These are phyloP conservation scores for Peronospora destructor DNA, from an alignment of 352 stramenopile species.

Conservation along the genomic window DNA sequence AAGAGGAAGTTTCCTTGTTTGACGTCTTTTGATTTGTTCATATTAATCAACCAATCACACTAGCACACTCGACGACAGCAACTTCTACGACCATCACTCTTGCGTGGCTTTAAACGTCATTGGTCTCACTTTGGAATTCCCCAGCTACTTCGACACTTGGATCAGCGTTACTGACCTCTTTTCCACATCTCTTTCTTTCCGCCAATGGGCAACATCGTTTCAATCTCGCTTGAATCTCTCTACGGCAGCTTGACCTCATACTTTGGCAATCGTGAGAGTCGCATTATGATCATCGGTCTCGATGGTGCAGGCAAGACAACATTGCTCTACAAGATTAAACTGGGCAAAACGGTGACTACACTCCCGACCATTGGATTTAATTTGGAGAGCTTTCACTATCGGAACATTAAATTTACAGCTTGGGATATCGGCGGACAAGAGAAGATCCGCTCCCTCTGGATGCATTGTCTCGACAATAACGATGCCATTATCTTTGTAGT, in stretches of 20 bases:
- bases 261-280: conserved; percentile 33
- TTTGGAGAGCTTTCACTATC: conserved; percentile 70
- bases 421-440: conserved; percentile 78
- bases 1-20: conserved; percentile 1
- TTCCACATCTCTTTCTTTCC: neutral
- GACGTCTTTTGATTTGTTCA: neutral
- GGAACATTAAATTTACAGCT: conserved; percentile 66
- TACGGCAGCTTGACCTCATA: conserved; percentile 28
- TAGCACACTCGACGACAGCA: conserved; percentile 15
- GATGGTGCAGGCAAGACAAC: conserved; percentile 96
- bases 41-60: conserved; percentile 14
- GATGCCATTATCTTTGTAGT: conserved; percentile 84
- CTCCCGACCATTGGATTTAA: conserved; percentile 87
- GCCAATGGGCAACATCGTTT: conserved; percentile 44
- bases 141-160: neutral
- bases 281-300: conserved; percentile 87
- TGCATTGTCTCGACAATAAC: conserved; percentile 57
- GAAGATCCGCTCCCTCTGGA: conserved; percentile 47
- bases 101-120: conserved; percentile 6
- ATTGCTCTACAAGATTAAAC: conserved; percentile 88
- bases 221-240: conserved; percentile 29
- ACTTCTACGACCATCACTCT: conserved; percentile 15
- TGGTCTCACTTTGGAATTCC: conserved; percentile 13
- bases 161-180: neutral
- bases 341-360: conserved; percentile 60